A percentile compares a stretch with the other conserved stretches of the same genome.
phyloP scores from a whole-genome alignment of 148 eudicot genomes.

The Chenopodium album region DNA sequence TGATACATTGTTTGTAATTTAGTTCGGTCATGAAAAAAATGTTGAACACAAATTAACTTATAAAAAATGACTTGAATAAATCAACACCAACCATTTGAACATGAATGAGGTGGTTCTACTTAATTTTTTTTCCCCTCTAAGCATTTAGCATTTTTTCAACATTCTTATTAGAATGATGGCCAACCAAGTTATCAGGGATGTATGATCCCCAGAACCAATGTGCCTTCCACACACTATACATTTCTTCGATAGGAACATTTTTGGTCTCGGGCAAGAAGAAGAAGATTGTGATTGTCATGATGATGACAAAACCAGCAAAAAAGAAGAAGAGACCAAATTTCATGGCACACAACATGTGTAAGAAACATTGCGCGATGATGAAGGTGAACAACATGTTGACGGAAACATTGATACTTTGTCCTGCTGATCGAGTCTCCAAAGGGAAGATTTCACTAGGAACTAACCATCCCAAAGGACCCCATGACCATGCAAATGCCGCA shows the following conservation, averaged over 20 bases:
- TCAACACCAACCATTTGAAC: not conserved
- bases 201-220: conserved; percentile 42
- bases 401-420: conserved; percentile 28
- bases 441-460: conserved; percentile 44
- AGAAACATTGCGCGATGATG: conserved; percentile 36
- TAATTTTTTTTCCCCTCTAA: no score
- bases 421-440: conserved; percentile 39
- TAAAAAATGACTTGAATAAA: no score
- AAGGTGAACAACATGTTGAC: conserved; percentile 46
- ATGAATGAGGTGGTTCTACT: no score
- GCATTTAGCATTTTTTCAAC: not conserved
- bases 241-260: conserved; percentile 39
- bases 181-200: conserved; percentile 11
- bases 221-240: conserved; percentile 33
- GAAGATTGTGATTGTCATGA: conserved; percentile 30
- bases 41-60: no score
- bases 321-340: conserved; percentile 44
- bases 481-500: conserved; percentile 37
- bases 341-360: conserved; percentile 33
- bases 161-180: conserved; percentile 2
- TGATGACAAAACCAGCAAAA: conserved; percentile 31
- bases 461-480: conserved; percentile 47
- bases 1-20: no score
- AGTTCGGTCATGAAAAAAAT: no score
- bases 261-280: conserved; percentile 39